phyloP scores from a whole-genome alignment of 768 basidiomycete species.

The Rhodotorula taiwanensis region DNA sequence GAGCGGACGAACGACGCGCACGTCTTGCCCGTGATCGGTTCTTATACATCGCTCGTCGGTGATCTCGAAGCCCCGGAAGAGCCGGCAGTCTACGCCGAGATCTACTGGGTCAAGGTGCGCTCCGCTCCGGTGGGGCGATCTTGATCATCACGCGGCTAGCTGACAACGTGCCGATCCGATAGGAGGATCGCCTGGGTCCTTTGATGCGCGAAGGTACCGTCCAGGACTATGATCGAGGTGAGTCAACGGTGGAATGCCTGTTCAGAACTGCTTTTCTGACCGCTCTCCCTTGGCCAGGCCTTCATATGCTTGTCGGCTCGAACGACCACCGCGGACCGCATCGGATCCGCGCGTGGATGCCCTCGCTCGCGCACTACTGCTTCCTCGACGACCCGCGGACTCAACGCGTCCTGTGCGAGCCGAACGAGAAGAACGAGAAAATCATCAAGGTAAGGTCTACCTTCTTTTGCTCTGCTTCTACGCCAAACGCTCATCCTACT shows the following conservation, averaged over 20 bases:
- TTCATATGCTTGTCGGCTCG: conserved; percentile 36
- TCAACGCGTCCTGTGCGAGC: conserved; percentile 34
- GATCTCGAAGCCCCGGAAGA: conserved; percentile 10
- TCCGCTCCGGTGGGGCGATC: too few species aligned
- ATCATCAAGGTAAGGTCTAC: conserved; percentile 23
- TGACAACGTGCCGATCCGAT: too few species aligned
- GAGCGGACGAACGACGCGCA: conserved; percentile 12
- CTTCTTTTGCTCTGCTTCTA: neutral
- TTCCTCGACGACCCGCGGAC: conserved; percentile 36
- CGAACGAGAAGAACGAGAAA: conserved; percentile 35
- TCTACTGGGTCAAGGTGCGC: conserved; percentile 37
- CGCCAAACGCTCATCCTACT: neutral
- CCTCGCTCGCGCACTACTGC: conserved; percentile 35
- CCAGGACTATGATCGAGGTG: conserved; percentile 33
- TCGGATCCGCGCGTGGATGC: conserved; percentile 35
- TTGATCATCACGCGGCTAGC: neutral
- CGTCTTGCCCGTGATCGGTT: conserved; percentile 24
- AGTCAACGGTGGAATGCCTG: neutral
- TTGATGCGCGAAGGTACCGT: conserved; percentile 21
- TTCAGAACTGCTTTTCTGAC: neutral
- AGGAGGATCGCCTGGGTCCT: conserved; percentile 31
- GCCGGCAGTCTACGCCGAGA: conserved; percentile 26
- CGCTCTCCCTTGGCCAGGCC: neutral
- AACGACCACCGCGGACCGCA: conserved; percentile 34
- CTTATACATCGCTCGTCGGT: conserved; percentile 9